Base-by-base conservation (phyloP, 1,284 basidiomycete genomes). In the Irpex sp. region DNA sequence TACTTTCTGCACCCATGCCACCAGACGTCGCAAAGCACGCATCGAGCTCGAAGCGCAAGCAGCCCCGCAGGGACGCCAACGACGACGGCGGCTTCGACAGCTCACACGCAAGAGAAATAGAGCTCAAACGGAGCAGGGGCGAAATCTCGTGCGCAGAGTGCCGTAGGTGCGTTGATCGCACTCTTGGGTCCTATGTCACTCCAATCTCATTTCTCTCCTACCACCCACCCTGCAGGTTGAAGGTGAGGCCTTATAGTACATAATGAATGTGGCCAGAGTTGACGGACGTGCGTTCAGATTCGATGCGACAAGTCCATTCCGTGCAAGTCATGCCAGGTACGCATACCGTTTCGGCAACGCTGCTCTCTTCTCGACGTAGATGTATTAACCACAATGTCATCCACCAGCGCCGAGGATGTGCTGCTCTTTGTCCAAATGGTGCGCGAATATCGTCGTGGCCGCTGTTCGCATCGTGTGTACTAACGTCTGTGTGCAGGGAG, bases 301-400 rank as follows among this genome's bases (percentile, higher is more conserved):
- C 72, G 89, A 69, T 90, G 88, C 74, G 87, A 90, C 80, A 90
- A 88, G 77, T 80, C 86, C 64, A 86, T 90, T 62, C 86, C 87
- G 7, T 87, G 86, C 68, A 84, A 84, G 67, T 86, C 85, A 7
- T 88, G 85, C 70, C 83, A 85, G 76, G 84, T 84, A 69, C 42
- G 74, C 68, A 56, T 49, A 23, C 39, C 39, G 37, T 21, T 18
- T 48, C 23, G 21, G 36, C 58, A 61, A 48, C 52, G 57, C 53
- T 61, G 56, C 49, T 8, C 14, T 57, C 56, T 28, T 18, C 59
- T 7, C 23, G 37, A 39, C 18, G 14, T 14, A 19, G 35, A 28
- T 5, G 18, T 54, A 54, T 36, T 54, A 12, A 54, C 52, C 52
- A 54, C 9, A 12, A 12, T 45, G 9, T 8, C 12, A 14, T 7